These are phyloP conservation scores for Chondrus crispus DNA, from an alignment of 23 red algal species.

Conservation along the genomic window DNA sequence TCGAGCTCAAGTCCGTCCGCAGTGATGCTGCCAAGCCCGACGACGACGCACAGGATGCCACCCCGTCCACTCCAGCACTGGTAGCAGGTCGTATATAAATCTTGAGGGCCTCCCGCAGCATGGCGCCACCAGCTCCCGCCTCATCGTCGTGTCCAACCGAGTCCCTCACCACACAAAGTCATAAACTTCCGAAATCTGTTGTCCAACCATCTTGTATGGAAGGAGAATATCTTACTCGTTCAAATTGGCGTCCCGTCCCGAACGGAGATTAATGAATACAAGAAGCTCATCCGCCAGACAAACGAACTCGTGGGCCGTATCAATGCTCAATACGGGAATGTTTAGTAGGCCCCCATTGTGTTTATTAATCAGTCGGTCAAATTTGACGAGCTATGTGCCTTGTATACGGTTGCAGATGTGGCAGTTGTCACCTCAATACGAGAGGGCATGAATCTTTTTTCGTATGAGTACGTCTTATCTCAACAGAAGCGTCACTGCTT, in stretches of 20 bases:
- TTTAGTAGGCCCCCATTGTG: constrained; percentile 82
- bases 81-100: constrained; percentile 49
- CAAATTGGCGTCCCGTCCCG: constrained; percentile 80
- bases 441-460: constrained; percentile 97
- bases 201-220: constrained; percentile 70
- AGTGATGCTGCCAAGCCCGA: constrained; percentile 39
- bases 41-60: not conserved
- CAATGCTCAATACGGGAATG: constrained; percentile 81
- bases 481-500: constrained; percentile 83
- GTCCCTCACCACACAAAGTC: constrained; percentile 86
- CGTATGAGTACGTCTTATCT: constrained; percentile 98
- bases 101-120: not conserved
- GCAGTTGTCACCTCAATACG: constrained; percentile 85
- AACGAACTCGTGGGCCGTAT: constrained; percentile 94
- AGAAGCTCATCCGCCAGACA: constrained; percentile 66
- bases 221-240: constrained; percentile 76
- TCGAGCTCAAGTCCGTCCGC: constrained; percentile 64
- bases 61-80: constrained; percentile 1
- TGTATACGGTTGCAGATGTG: constrained; percentile 92
- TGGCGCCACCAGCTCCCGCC: not conserved
- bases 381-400: constrained; percentile 83
- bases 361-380: constrained; percentile 96
- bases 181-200: constrained; percentile 88
- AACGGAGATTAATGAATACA: constrained; percentile 83
- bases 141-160: constrained; percentile 95